These are phyloP conservation scores for Chlorella sp. DNA, from an alignment of 139 green algal species.

Conservation along the genomic window DNA sequence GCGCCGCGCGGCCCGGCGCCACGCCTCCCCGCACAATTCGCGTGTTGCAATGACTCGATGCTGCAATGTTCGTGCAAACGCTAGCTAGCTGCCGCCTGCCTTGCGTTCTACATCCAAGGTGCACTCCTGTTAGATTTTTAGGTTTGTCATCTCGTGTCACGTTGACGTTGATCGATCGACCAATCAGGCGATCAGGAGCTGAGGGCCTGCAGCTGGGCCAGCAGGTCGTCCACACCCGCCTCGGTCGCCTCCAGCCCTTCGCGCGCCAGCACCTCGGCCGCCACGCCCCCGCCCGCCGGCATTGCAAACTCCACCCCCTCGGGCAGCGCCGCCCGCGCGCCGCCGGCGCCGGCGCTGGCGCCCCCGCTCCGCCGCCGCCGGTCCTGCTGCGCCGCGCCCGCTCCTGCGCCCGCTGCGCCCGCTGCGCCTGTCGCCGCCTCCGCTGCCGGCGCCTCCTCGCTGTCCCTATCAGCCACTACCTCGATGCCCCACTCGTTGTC, in stretches of 20 bases:
- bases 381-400: not conserved
- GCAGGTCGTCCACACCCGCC: constrained; percentile 70
- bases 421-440: not conserved
- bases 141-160: no score
- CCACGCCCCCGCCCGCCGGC: constrained; percentile 41
- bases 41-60: no score
- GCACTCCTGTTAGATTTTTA: no score
- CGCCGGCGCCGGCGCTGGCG: not conserved
- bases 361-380: not conserved
- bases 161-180: no score
- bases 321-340: constrained; percentile 32
- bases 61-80: no score
- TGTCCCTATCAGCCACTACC: constrained; percentile 39
- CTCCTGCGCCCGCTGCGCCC: not conserved
- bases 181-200: no score
- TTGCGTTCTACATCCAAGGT: no score
- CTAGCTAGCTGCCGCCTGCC: no score
- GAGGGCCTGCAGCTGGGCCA: constrained; percentile 68
- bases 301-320: constrained; percentile 64
- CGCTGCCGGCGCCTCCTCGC: no score
- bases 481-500: constrained; percentile 93
- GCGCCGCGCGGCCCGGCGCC: no score
- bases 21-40: no score
- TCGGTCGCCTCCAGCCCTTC: constrained; percentile 52
- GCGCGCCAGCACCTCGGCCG: constrained; percentile 43